Evolutionary conservation across 2,329 filamentous ascomycete species (phyloP).

Genomic region (Sclerotinia trifoliorum): DNA sequence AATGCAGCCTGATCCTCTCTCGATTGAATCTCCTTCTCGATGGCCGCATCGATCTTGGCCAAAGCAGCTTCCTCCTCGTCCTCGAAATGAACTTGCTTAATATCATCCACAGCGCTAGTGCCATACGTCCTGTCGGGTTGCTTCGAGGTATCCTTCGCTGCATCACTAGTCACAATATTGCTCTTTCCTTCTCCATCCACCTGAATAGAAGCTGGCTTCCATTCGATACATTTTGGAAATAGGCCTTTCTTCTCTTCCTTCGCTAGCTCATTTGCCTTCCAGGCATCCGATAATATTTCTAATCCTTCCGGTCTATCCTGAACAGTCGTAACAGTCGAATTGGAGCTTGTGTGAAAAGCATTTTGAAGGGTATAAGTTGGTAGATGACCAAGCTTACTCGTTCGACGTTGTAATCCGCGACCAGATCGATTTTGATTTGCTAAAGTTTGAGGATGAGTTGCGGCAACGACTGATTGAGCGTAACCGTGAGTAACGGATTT

Average conservation of each 20-base stretch:
- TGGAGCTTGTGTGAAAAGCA: slow-evolving; percentile 62
- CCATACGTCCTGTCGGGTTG: slow-evolving; percentile 36
- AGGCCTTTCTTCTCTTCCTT: slow-evolving; percentile 91
- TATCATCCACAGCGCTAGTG: slow-evolving; percentile 37
- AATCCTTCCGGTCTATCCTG: slow-evolving; percentile 64
- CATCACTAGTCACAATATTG: slow-evolving; percentile 24
- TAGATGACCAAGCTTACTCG: slow-evolving; percentile 48
- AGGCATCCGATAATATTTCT: slow-evolving; percentile 88
- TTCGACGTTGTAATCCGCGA: slow-evolving; percentile 56
- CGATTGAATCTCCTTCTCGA: slow-evolving; percentile 69
- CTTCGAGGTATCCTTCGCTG: slow-evolving; percentile 23
- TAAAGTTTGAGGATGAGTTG: slow-evolving; percentile 78
- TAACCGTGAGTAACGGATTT: slow-evolving; percentile 98
- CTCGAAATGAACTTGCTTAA: slow-evolving; percentile 39
- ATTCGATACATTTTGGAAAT: slow-evolving; percentile 83
- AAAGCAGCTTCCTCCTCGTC: slow-evolving; percentile 58
- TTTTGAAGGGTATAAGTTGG: slow-evolving; percentile 67
- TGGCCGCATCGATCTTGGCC: slow-evolving; percentile 80
- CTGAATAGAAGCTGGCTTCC: slow-evolving; percentile 59
- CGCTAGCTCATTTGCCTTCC: slow-evolving; percentile 73
- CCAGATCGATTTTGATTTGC: slow-evolving; percentile 68
- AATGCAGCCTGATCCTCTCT: slow-evolving; percentile 47
- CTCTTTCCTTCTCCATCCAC: slow-evolving; percentile 32
- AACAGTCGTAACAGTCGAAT: slow-evolving; percentile 44
- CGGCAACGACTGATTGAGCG: slow-evolving; percentile 95